These are phyloP conservation scores for Zizania palustris DNA, from an alignment of 202 grass and related monocot genomes.

Conservation along the genomic window DNA sequence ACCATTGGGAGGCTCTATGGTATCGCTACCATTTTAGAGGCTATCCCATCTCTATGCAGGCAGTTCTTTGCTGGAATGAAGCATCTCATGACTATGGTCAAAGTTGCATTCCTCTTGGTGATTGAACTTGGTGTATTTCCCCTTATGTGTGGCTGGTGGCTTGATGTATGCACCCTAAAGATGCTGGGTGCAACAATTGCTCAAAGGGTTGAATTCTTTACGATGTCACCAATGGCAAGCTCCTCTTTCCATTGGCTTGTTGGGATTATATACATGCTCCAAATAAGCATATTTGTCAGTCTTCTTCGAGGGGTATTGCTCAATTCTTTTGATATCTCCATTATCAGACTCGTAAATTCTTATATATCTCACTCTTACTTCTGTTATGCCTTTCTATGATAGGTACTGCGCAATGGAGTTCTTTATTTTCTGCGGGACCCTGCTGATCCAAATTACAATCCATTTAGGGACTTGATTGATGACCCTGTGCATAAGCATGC, in stretches of 20 bases:
- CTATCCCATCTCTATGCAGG: conserved; percentile 88
- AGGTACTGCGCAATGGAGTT: conserved; percentile 94
- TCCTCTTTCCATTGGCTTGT: conserved; percentile 95
- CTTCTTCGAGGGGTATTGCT: conserved; percentile 95
- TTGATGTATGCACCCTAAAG: conserved; percentile 97
- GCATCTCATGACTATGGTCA: conserved; percentile 97
- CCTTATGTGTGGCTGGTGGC: conserved; percentile 99
- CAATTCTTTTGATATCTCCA: conserved; percentile 21
- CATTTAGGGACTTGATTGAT: conserved; percentile 93
- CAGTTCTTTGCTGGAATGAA: conserved; percentile 88
- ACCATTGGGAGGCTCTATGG: conserved; percentile 91
- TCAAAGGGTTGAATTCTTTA: conserved; percentile 95
- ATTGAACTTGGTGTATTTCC: conserved; percentile 98
- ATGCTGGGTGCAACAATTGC: conserved; percentile 89
- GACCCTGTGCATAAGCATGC: conserved; percentile 98
- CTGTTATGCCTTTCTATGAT: conserved; percentile 11
- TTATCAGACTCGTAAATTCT: neutral
- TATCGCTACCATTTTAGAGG: conserved; percentile 70
- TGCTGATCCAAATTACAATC: conserved; percentile 99
- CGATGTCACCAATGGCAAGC: conserved; percentile 81
- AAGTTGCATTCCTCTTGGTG: conserved; percentile 94
- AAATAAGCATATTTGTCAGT: conserved; percentile 97
- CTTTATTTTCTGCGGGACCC: conserved; percentile 96
- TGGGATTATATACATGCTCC: conserved; percentile 99
- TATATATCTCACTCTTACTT: conserved; percentile 19